These are phyloP conservation scores for Solanum pennellii DNA, from an alignment of 257 asterid species.

Conservation along the genomic window DNA sequence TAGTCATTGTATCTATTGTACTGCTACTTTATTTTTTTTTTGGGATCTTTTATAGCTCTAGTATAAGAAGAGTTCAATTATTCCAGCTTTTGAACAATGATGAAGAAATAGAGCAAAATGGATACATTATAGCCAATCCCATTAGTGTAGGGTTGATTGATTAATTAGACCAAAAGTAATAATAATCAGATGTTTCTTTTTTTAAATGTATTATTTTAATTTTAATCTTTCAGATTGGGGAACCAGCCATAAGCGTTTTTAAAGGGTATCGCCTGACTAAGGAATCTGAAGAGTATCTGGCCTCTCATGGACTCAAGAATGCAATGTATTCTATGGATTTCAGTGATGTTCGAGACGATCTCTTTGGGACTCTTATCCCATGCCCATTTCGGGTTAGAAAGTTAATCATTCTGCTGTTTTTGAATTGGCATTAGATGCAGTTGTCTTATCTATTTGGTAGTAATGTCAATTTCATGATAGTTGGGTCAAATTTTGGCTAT, in stretches of 20 bases:
- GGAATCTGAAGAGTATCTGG: constrained; percentile 70
- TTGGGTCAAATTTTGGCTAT: background rate
- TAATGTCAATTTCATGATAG: background rate
- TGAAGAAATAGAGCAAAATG: background rate
- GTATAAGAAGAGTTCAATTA: background rate
- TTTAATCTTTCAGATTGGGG: constrained; percentile 37
- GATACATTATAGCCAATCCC: background rate
- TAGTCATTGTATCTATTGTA: background rate
- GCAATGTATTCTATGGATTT: constrained; percentile 57
- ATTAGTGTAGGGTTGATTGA: background rate
- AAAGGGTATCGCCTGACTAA: constrained; percentile 72
- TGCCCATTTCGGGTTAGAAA: constrained; percentile 83
- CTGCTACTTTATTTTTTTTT: background rate
- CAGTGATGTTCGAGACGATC: constrained; percentile 53
- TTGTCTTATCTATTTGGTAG: background rate
- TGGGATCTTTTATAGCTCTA: background rate
- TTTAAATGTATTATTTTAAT: background rate
- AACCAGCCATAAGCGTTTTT: constrained; percentile 50
- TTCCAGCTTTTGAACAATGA: background rate
- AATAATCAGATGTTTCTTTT: background rate
- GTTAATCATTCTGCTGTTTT: background rate
- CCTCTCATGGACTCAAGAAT: constrained; percentile 74
- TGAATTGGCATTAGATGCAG: background rate
- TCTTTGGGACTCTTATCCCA: constrained; percentile 62
- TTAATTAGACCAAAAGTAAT: background rate